Percentiles rank a stretch among this genome's conserved stretches.
Evolutionary conservation across 2,329 filamentous ascomycete species (phyloP).

Genomic region (Ophiocordyceps camponoti-saundersi): DNA sequence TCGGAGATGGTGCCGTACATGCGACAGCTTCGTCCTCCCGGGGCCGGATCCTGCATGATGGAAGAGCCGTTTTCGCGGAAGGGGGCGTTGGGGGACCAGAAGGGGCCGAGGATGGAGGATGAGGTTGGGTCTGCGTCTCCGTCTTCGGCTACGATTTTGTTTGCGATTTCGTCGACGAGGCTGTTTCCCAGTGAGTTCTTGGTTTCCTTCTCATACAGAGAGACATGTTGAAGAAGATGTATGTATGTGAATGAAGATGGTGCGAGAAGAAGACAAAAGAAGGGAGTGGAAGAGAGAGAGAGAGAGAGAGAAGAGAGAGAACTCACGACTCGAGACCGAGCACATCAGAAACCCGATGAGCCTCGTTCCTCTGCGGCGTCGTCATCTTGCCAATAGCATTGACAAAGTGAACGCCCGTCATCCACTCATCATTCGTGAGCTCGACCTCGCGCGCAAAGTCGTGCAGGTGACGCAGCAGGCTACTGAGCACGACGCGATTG

Average conservation of each 20-base stretch:
- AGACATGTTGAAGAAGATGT: too few relatives aligned
- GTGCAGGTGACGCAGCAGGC: slow-evolving; percentile 56
- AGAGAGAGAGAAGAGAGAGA: slow-evolving; percentile 12
- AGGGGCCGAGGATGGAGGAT: slow-evolving; percentile 59
- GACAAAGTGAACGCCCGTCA: slow-evolving; percentile 56
- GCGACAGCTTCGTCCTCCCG: slow-evolving; percentile 40
- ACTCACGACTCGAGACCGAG: slow-evolving; percentile 56
- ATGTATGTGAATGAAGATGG: too few relatives aligned
- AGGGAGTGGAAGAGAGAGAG: too few relatives aligned
- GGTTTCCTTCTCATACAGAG: neutral
- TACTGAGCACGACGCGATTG: slow-evolving; percentile 43
- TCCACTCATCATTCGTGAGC: slow-evolving; percentile 62
- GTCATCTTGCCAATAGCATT: slow-evolving; percentile 58
- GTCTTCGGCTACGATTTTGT: slow-evolving; percentile 46
- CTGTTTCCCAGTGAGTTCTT: slow-evolving; percentile 13
- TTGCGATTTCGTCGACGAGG: slow-evolving; percentile 42
- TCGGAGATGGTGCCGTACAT: slow-evolving; percentile 57
- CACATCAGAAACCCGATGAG: slow-evolving; percentile 55
- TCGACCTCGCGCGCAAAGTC: slow-evolving; percentile 66
- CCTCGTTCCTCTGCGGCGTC: slow-evolving; percentile 54
- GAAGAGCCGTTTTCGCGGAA: slow-evolving; percentile 49
- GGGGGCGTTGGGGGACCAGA: slow-evolving; percentile 61
- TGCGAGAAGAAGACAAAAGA: too few relatives aligned
- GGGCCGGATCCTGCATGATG: slow-evolving; percentile 46
- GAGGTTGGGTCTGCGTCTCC: slow-evolving; percentile 49